A percentile compares a stretch with the other conserved stretches of the same genome.
These are phyloP conservation scores for Fraxinus sp. DNA, from an alignment of 305 asterid species.

Conservation along the genomic window DNA sequence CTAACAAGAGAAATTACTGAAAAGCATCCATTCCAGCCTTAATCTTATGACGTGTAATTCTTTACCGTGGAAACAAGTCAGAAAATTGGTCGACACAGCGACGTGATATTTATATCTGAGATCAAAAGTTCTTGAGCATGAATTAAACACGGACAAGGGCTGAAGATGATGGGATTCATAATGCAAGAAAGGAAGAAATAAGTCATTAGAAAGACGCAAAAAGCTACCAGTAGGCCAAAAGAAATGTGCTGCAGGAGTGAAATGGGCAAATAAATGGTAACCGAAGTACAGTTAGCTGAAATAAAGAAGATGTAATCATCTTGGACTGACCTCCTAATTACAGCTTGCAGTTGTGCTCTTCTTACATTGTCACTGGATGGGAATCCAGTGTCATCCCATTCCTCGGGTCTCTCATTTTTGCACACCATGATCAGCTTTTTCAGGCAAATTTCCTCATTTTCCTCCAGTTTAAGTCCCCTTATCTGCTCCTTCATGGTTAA, in stretches of 20 bases:
- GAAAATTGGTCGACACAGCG: background rate
- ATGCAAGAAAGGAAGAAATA: background rate
- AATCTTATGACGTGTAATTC: background rate
- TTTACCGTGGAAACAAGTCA: background rate
- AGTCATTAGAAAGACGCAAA: background rate
- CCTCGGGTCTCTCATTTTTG: constrained; percentile 65
- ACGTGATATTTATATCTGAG: background rate
- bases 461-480: constrained; percentile 51
- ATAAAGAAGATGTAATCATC: background rate
- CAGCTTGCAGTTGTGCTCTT: constrained; percentile 80
- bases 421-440: constrained; percentile 52
- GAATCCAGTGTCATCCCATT: constrained; percentile 70
- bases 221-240: background rate
- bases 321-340: constrained; percentile 62
- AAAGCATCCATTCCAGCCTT: background rate
- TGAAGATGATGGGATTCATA: background rate
- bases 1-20: background rate
- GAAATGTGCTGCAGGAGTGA: background rate
- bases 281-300: too few relatives aligned
- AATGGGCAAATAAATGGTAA: background rate
- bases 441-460: constrained; percentile 59
- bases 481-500: constrained; percentile 84
- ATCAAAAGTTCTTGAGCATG: background rate
- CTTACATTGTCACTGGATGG: constrained; percentile 68
- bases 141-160: background rate